phyloP scores from a whole-genome alignment of 78 protist species.

The Polysphondylium violaceum region DNA sequence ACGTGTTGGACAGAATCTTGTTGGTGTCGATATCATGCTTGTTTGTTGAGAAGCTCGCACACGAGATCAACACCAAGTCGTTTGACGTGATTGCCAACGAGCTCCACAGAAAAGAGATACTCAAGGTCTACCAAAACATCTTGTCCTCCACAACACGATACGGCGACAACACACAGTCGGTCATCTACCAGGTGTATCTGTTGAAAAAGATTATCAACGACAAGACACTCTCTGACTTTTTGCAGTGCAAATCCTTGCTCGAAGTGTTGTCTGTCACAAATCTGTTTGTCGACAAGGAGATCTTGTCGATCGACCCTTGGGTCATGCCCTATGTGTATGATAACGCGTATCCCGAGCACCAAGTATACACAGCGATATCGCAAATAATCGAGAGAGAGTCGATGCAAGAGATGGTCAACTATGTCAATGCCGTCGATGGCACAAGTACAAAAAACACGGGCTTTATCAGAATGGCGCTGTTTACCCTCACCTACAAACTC shows the following conservation, averaged over 20 bases:
- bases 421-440: background rate
- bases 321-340: constrained; percentile 28
- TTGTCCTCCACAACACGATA: background rate
- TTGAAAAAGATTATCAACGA: constrained; percentile 6
- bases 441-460: constrained; percentile 1
- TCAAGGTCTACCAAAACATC: background rate
- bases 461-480: constrained; percentile 14
- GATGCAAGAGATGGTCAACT: background rate
- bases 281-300: background rate
- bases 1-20: constrained; percentile 10
- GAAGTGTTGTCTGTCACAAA: background rate
- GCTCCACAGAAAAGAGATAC: background rate
- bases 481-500: constrained; percentile 12
- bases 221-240: background rate
- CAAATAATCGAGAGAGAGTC: background rate
- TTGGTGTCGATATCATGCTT: constrained; percentile 12
- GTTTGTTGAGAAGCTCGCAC: background rate
- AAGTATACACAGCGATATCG: background rate
- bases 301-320: background rate
- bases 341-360: background rate
- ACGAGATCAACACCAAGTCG: background rate
- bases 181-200: constrained; percentile 8
- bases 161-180: background rate
- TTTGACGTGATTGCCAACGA: background rate
- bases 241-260: background rate